These are phyloP conservation scores for Tetradesmus lagerheimii DNA, from an alignment of 139 green algal species.

Conservation along the genomic window DNA sequence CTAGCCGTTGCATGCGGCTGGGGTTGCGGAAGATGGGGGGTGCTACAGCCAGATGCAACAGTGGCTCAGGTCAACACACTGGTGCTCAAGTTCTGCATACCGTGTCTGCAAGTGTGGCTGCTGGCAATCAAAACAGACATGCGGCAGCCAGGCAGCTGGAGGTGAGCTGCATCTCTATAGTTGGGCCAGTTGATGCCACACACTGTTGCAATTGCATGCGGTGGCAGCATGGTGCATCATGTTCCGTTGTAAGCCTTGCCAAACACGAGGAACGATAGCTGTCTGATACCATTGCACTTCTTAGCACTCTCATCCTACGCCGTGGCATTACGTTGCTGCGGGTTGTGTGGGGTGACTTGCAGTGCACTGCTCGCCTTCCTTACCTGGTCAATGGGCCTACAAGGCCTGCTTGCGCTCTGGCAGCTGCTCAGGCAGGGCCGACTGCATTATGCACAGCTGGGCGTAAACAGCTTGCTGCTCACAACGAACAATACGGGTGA, in stretches of 20 bases:
- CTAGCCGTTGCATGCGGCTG: constrained; percentile 38
- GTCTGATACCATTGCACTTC: too few species aligned
- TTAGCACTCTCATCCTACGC: neutral
- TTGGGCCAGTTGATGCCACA: neutral
- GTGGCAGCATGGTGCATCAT: neutral
- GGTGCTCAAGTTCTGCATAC: constrained; percentile 56
- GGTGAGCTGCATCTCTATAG: neutral
- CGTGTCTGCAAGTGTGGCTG: constrained; percentile 60
- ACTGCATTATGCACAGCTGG: constrained; percentile 23
- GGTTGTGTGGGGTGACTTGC: neutral
- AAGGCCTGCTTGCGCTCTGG: neutral
- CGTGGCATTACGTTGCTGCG: neutral
- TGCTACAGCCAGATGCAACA: constrained; percentile 29
- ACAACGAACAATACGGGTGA: constrained; percentile 59
- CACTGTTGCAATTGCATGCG: neutral
- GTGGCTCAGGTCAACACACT: constrained; percentile 49
- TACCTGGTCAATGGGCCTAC: constrained; percentile 51
- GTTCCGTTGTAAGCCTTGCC: neutral
- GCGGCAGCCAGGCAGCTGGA: constrained; percentile 49
- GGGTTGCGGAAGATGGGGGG: constrained; percentile 11
- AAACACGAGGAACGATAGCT: too few species aligned
- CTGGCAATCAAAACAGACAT: constrained; percentile 64
- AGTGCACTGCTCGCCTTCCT: constrained; percentile 54
- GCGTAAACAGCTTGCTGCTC: constrained; percentile 54
- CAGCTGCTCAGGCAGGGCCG: constrained; percentile 24